Base-by-base conservation (phyloP, 2,329 filamentous ascomycete genomes). In the Nothophaeocryptopus gaeumannii region DNA sequence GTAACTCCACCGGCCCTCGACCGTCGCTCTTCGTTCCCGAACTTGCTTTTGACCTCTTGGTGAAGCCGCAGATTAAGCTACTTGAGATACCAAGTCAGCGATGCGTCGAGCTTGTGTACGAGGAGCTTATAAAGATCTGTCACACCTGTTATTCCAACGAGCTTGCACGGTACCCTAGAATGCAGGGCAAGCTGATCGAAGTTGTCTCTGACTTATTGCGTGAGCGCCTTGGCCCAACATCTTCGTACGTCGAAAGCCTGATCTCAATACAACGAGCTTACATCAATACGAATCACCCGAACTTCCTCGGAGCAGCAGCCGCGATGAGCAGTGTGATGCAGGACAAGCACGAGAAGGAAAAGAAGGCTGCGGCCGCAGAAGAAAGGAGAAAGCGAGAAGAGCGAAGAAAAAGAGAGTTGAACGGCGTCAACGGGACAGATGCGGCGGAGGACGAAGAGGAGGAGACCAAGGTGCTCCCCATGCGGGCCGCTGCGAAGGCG, bases 261-360 rank as follows among this genome's bases (percentile, higher is more conserved):
- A 99, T 99, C 59, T 87, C 93, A 20, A 99, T 99, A 53, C 93
- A 99, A 72, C 83, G 93, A 59, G 93, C 93, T 14, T 99, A 99
- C 72, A 97, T 99, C 74, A 99, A 99, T 75, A 99, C 93, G 36
- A 99, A 99, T 66, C 93, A 99, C 68, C 93, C 93, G 41, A 99
- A 99, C 72, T 99, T 99, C 75, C 82, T 97, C 12, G 93, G 93
- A 38, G 93, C 93, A 12, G 92, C 93, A 15, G 92, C 91, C 32
- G 93, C 93, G 55, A 99, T 99, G 93, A 92, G 89, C 59, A 90
- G 93, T 40, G 92, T 99, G 39, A 95, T 99, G 54, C 88, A 83
- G 66, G 92, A 87, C 67, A 96, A 93, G 73, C 90, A 97, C 68
- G 93, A 99, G 59, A 86, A 90, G 60, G 92, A 99, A 71, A 86